Percentiles rank a stretch among this genome's conserved stretches.
Conservation (phyloP, 805 yeast genomes). For the Clavispora asparagi region DNA sequence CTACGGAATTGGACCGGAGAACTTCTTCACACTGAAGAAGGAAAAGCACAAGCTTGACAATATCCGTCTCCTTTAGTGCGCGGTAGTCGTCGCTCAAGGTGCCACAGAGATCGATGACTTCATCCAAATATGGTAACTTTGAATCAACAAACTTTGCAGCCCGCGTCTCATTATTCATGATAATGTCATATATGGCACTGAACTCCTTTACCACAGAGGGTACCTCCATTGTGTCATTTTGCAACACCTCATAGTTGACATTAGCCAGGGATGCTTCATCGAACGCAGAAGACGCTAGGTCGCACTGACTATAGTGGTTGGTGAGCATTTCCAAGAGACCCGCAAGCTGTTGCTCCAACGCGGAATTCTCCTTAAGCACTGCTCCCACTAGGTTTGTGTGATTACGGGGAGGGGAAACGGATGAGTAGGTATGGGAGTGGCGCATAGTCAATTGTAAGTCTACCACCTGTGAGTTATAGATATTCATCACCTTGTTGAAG, state of each 20-base stretch:
- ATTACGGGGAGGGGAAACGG: background rate
- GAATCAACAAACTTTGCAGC: conserved; percentile 19
- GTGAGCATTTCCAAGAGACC: conserved; percentile 65
- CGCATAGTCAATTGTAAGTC: conserved; percentile 3
- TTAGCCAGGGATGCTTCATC: conserved; percentile 18
- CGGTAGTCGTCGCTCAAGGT: conserved; percentile 15
- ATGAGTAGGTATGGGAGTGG: background rate
- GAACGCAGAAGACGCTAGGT: conserved; percentile 40
- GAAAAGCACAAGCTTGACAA: conserved; percentile 22
- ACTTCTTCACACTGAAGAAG: conserved; percentile 11
- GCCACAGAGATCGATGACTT: conserved; percentile 11
- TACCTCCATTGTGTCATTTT: conserved; percentile 51
- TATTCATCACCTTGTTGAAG: conserved; percentile 12
- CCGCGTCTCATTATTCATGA: conserved; percentile 29
- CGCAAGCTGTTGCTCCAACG: conserved; percentile 66
- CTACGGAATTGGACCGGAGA: background rate
- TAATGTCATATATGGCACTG: conserved; percentile 27
- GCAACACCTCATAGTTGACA: conserved; percentile 41
- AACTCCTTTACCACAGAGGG: conserved; percentile 44
- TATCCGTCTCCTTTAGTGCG: conserved; percentile 18
- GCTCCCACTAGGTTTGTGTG: conserved; percentile 4
- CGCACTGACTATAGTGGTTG: conserved; percentile 78
- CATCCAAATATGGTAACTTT: conserved; percentile 12
- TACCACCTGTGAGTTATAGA: conserved; percentile 10
- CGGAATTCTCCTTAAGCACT: conserved; percentile 31